Percentiles rank a stretch among this genome's conserved stretches.
Conservation (phyloP, 148 eudicot species). For the Spergularia bocconei region DNA sequence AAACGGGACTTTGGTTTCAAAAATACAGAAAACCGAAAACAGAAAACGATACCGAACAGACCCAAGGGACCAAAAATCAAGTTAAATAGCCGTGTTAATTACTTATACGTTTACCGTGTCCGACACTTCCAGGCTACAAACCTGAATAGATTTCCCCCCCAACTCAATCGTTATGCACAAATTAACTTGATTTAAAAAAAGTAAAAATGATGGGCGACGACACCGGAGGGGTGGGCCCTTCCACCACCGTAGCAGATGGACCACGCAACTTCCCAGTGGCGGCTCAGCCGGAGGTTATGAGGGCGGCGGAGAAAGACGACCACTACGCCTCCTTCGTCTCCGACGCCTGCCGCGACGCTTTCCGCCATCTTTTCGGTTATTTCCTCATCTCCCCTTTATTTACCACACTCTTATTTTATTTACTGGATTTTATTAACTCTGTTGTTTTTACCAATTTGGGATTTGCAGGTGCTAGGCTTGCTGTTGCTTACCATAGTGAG, state of each 20-base stretch:
- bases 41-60: no score
- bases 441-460: not conserved
- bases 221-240: not conserved
- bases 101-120: no score
- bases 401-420: not conserved
- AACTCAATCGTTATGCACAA: not conserved
- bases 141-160: not conserved
- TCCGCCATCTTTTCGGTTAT: constrained; percentile 92
- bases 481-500: constrained; percentile 85
- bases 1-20: no score
- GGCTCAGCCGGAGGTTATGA: constrained; percentile 95
- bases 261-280: constrained; percentile 63
- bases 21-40: no score
- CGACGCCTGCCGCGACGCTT: constrained; percentile 95
- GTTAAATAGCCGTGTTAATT: no score
- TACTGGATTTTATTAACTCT: not conserved
- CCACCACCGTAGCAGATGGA: not conserved
- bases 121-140: no score
- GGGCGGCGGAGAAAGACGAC: constrained; percentile 98
- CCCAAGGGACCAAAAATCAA: no score
- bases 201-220: not conserved
- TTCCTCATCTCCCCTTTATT: not conserved
- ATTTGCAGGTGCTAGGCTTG: constrained; percentile 74
- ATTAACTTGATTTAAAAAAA: not conserved
- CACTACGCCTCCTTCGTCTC: constrained; percentile 90